Percentiles rank a stretch among this genome's conserved stretches.
These are phyloP conservation scores for Pontederia paniculata DNA, from an alignment of 176 grass and related monocot genomes.

Conservation along the genomic window DNA sequence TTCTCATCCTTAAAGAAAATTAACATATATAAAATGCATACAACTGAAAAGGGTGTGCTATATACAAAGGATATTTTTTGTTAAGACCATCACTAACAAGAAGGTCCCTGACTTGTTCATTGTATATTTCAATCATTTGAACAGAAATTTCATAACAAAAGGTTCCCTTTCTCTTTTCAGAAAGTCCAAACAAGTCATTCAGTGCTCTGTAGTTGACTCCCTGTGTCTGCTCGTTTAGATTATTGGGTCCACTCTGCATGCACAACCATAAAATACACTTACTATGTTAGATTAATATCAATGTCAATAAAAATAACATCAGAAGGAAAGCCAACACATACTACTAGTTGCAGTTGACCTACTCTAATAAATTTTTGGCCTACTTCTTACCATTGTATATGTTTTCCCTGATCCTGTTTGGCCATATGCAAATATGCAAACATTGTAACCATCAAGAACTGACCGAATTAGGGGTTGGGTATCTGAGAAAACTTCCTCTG, in stretches of 20 bases:
- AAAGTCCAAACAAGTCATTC: slow-evolving; percentile 77
- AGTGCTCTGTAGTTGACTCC: slow-evolving; percentile 95
- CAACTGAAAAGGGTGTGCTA: neutral
- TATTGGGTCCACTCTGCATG: slow-evolving; percentile 81
- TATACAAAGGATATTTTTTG: slow-evolving; percentile 79
- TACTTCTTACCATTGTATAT: slow-evolving; percentile 76
- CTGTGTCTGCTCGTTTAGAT: slow-evolving; percentile 72
- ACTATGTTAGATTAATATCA: neutral
- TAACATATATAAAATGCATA: neutral
- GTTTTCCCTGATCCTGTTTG: slow-evolving; percentile 99
- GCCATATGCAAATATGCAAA: slow-evolving; percentile 99
- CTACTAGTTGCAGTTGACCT: neutral
- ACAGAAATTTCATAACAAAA: slow-evolving; percentile 90
- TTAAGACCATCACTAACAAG: slow-evolving; percentile 73
- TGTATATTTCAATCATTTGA: slow-evolving; percentile 99
- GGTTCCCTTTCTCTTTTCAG: slow-evolving; percentile 70
- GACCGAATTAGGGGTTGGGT: slow-evolving; percentile 95
- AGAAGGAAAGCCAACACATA: no score
- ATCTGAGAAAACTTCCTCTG: slow-evolving; percentile 96
- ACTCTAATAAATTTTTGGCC: neutral
- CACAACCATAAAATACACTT: slow-evolving; percentile 9
- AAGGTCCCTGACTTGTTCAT: slow-evolving; percentile 97
- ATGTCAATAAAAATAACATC: slow-evolving; percentile 1
- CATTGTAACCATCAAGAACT: slow-evolving; percentile 96
- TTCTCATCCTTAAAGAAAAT: neutral